A percentile compares a stretch with the other conserved stretches of the same genome.
Evolutionary conservation across 192 early-diverging fungal genomes (phyloP).

Genomic region (Coemansia furcata): DNA sequence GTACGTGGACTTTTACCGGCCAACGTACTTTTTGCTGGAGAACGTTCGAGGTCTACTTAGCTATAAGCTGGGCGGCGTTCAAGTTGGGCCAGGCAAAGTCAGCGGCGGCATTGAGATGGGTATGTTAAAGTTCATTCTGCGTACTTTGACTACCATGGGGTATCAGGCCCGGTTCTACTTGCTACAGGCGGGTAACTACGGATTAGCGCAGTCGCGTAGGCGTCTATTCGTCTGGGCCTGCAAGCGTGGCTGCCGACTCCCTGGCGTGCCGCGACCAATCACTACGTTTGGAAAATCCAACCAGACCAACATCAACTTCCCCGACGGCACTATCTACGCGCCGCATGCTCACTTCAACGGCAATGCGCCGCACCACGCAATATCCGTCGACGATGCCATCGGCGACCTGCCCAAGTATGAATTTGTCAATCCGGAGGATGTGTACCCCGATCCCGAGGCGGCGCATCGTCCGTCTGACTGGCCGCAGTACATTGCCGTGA

Average conservation of each 20-base stretch:
- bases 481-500: conserved; percentile 33
- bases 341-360: conserved; percentile 49
- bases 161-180: conserved; percentile 66
- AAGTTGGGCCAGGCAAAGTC: conserved; percentile 49
- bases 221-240: conserved; percentile 68
- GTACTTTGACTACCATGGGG: conserved; percentile 62
- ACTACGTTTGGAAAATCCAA: conserved; percentile 54
- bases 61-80: conserved; percentile 61
- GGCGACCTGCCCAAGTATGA: conserved; percentile 71
- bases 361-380: conserved; percentile 55
- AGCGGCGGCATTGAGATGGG: conserved; percentile 62
- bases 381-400: conserved; percentile 65
- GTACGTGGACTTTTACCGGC: conserved; percentile 70
- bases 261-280: conserved; percentile 57
- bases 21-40: conserved; percentile 65
- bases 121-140: conserved; percentile 66
- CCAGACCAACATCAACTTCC: conserved; percentile 44
- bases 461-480: conserved; percentile 13
- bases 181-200: conserved; percentile 64
- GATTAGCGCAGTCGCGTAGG: conserved; percentile 62
- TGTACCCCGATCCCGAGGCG: conserved; percentile 41
- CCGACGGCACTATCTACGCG: conserved; percentile 40
- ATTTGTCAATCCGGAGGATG: conserved; percentile 54
- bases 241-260: conserved; percentile 55
- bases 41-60: conserved; percentile 64